These are phyloP conservation scores for Aspergillus kassunensis DNA, from an alignment of 495 filamentous ascomycete genomes.

Conservation along the genomic window DNA sequence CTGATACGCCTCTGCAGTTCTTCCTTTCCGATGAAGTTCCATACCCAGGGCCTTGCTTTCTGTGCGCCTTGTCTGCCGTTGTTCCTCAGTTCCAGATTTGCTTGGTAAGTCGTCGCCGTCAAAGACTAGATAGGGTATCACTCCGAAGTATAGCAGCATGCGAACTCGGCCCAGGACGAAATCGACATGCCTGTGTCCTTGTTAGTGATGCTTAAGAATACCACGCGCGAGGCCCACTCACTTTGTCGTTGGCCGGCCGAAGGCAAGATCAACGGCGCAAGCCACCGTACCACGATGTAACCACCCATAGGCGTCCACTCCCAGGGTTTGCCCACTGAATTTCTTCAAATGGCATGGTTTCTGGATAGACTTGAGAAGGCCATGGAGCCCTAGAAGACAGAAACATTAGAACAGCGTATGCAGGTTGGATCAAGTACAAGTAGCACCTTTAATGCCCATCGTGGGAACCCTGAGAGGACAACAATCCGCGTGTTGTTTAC, in stretches of 20 bases:
- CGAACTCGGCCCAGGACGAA: slow-evolving; percentile 85
- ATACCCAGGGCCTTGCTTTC: slow-evolving; percentile 70
- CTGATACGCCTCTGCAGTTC: slow-evolving; percentile 71
- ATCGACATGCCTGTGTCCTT: slow-evolving; percentile 69
- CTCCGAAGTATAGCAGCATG: slow-evolving; percentile 90
- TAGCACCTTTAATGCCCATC: slow-evolving; percentile 70
- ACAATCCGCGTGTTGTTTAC: slow-evolving; percentile 27
- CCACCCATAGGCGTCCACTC: slow-evolving; percentile 97
- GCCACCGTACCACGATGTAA: slow-evolving; percentile 89
- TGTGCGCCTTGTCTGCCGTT: slow-evolving; percentile 64
- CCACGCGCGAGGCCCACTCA: slow-evolving; percentile 28
- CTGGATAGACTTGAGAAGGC: slow-evolving; percentile 93
- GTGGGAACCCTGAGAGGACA: slow-evolving; percentile 32
- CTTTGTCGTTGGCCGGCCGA: slow-evolving; percentile 83
- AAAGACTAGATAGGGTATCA: slow-evolving; percentile 90
- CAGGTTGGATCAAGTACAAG: background rate
- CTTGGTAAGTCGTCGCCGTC: slow-evolving; percentile 94
- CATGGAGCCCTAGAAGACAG: slow-evolving; percentile 67
- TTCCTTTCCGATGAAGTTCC: slow-evolving; percentile 75
- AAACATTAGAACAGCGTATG: background rate
- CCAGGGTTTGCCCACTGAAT: slow-evolving; percentile 83
- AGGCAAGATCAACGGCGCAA: slow-evolving; percentile 87
- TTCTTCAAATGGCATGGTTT: slow-evolving; percentile 81
- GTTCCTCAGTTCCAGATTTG: slow-evolving; percentile 86
- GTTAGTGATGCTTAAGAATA: background rate